phyloP scores from a whole-genome alignment of 2,329 filamentous ascomycete genomes.

The Colletotrichum echinochloae region DNA sequence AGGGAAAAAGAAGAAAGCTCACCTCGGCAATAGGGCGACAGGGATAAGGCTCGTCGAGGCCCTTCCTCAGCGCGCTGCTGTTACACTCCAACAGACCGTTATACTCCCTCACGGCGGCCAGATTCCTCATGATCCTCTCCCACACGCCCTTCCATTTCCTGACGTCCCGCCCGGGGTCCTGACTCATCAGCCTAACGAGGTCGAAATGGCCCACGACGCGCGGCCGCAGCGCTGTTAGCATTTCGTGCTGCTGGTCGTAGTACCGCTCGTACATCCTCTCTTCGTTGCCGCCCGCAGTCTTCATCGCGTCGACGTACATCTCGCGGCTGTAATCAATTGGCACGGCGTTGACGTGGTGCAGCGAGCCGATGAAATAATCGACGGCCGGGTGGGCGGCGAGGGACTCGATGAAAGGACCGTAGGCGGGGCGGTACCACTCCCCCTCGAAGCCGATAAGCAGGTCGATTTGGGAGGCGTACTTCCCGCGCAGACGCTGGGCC shows the following conservation, averaged over 20 bases:
- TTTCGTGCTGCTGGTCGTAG: constrained; percentile 87
- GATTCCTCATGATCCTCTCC: constrained; percentile 78
- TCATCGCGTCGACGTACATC: constrained; percentile 74
- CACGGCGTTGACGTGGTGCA: constrained; percentile 88
- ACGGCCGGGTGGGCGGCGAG: constrained; percentile 72
- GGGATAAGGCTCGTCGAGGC: constrained; percentile 91
- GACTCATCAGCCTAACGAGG: constrained; percentile 84
- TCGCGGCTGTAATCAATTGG: constrained; percentile 88
- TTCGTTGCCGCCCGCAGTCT: constrained; percentile 66
- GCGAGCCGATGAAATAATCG: constrained; percentile 92
- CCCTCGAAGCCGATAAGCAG: constrained; percentile 92
- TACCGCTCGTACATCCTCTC: constrained; percentile 83
- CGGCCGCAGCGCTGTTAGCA: constrained; percentile 80
- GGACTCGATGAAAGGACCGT: constrained; percentile 66
- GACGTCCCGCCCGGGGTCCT: constrained; percentile 73
- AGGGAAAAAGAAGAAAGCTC: constrained; percentile 45
- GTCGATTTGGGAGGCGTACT: constrained; percentile 78
- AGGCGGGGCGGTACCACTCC: constrained; percentile 86
- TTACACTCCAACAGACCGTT: constrained; percentile 92
- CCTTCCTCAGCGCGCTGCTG: constrained; percentile 87
- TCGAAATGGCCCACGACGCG: constrained; percentile 94
- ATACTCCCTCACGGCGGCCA: constrained; percentile 76
- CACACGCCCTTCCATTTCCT: constrained; percentile 73
- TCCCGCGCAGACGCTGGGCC: constrained; percentile 76
- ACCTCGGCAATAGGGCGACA: constrained; percentile 81